Evolutionary conservation across 2,329 filamentous ascomycete genomes (phyloP).

Genomic region (Colletotrichum magnum): DNA sequence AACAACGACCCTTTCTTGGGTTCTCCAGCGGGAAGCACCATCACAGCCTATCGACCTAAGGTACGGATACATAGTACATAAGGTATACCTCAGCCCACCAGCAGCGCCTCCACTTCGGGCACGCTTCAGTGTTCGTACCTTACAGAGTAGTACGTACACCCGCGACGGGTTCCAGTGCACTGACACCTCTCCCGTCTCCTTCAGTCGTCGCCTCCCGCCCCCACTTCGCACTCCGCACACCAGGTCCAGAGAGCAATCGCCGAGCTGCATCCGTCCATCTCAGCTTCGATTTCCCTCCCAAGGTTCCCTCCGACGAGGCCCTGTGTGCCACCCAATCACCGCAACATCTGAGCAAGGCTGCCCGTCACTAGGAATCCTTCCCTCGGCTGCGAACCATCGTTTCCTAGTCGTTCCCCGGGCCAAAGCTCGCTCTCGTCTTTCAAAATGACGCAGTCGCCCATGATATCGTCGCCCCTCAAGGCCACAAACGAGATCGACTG

Average conservation of each 20-base stretch:
- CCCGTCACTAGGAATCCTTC: constrained; percentile 12
- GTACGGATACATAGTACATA: too few relatives aligned
- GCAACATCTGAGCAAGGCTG: constrained; percentile 36
- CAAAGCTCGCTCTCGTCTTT: constrained; percentile 40
- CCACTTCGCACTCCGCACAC: constrained; percentile 37
- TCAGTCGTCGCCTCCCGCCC: constrained; percentile 33
- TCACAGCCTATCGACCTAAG: background rate
- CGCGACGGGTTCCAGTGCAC: constrained; percentile 19
- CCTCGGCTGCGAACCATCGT: constrained; percentile 27
- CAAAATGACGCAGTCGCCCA: constrained; percentile 86
- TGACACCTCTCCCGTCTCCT: constrained; percentile 25
- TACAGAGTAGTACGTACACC: constrained; percentile 37
- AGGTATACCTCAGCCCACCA: background rate
- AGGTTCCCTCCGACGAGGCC: constrained; percentile 35
- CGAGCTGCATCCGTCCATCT: constrained; percentile 37
- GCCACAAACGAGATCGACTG: constrained; percentile 98
- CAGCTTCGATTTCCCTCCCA: constrained; percentile 26
- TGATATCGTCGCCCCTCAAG: constrained; percentile 95
- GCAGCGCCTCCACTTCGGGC: background rate
- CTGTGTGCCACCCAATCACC: constrained; percentile 37
- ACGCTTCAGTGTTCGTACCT: constrained; percentile 6
- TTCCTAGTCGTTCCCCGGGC: constrained; percentile 9
- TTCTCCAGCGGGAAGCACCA: constrained; percentile 8
- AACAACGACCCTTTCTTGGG: constrained; percentile 12
- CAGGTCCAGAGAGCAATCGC: constrained; percentile 27